phyloP scores from a whole-genome alignment of 2,329 filamentous ascomycete species.

The Penicillium sp. region DNA sequence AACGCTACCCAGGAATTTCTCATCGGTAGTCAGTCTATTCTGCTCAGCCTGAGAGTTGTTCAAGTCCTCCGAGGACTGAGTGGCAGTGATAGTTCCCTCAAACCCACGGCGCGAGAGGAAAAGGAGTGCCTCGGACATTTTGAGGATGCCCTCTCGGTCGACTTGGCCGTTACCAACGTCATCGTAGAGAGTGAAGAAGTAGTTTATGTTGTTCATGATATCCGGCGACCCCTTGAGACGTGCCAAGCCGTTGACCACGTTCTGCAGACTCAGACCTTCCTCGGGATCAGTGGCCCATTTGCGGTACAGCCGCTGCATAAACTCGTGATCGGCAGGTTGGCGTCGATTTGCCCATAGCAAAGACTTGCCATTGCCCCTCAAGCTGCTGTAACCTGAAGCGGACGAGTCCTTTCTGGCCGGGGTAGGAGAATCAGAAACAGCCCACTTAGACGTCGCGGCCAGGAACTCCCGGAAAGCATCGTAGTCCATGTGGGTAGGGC shows the following conservation, averaged over 20 bases:
- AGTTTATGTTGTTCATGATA: constrained; percentile 96
- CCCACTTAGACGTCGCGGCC: constrained; percentile 88
- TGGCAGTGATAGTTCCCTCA: constrained; percentile 71
- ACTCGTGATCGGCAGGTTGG: constrained; percentile 89
- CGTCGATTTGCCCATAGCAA: constrained; percentile 58
- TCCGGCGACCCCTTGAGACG: constrained; percentile 90
- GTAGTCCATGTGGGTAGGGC: constrained; percentile 94
- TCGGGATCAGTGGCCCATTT: constrained; percentile 82
- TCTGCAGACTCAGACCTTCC: constrained; percentile 80
- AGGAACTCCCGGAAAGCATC: constrained; percentile 94
- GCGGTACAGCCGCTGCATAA: constrained; percentile 81
- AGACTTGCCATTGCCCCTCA: constrained; percentile 53
- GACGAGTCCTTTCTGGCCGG: constrained; percentile 54
- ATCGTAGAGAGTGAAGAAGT: constrained; percentile 97
- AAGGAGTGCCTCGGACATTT: constrained; percentile 89
- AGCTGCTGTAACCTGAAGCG: constrained; percentile 54
- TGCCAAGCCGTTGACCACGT: constrained; percentile 88
- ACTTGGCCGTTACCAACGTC: constrained; percentile 89
- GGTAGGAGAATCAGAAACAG: constrained; percentile 79
- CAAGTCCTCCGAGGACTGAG: constrained; percentile 59
- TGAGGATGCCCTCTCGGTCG: constrained; percentile 89
- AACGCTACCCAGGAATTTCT: constrained; percentile 87
- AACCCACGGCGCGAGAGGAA: constrained; percentile 90
- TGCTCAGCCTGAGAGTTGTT: constrained; percentile 40
- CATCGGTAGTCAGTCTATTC: constrained; percentile 67